phyloP scores from a whole-genome alignment of 495 filamentous ascomycete species.

The Terfezia boudieri region DNA sequence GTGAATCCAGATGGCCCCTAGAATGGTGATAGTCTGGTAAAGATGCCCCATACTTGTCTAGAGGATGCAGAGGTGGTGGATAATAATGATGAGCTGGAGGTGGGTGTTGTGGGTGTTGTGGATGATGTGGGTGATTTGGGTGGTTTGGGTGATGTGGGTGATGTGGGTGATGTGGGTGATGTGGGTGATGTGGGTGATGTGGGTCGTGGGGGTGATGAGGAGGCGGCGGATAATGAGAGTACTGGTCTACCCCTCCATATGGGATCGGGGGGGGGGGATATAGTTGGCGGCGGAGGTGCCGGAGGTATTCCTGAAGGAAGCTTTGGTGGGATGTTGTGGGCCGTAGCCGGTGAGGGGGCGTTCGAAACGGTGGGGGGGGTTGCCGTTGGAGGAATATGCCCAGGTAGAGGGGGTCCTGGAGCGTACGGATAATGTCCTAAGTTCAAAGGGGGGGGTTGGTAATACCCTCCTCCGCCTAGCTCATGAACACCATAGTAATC shows the following conservation, averaged over 20 bases:
- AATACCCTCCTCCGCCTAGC: background rate
- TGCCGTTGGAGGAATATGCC: background rate
- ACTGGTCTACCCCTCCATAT: background rate
- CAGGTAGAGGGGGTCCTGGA: background rate
- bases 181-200: background rate
- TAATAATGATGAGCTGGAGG: background rate
- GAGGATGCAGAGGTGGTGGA: background rate
- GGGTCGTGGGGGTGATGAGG: background rate
- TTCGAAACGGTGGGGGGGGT: background rate
- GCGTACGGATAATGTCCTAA: background rate
- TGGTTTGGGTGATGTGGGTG: background rate
- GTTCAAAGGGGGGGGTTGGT: background rate
- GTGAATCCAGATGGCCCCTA: background rate
- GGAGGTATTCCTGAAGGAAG: background rate
- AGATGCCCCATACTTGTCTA: background rate
- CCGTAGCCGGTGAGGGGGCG: background rate
- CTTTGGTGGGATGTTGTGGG: background rate
- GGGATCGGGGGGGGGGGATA: background rate
- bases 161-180: background rate
- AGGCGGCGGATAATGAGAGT: background rate
- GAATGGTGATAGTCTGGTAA: background rate
- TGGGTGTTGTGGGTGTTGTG: background rate
- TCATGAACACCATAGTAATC: background rate
- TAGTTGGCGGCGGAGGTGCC: background rate
- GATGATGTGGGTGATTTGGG: background rate